Base-by-base conservation (phyloP, 805 yeast species). In the Metschnikowia amazonensis region DNA sequence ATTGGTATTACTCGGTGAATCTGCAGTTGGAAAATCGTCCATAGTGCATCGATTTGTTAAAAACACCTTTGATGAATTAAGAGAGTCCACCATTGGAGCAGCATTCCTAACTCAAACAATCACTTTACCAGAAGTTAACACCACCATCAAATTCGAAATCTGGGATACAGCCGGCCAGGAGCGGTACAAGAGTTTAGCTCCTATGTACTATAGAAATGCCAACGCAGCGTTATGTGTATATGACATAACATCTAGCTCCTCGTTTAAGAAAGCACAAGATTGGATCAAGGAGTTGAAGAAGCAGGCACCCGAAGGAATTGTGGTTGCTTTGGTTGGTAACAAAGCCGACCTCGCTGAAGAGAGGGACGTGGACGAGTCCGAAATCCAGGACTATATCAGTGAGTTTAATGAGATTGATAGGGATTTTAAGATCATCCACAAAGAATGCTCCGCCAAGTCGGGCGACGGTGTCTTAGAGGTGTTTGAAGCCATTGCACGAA, bases 131-230 rank as follows among this genome's bases (percentile, higher is more conserved):
- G 94, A 41, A 85, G 83, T 49, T 79, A 84, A 59, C 18, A 49
- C 58, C 29, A 86, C 94, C 7, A 87, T 92, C 60, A 92, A 94
- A 66, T 89, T 88, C 63, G 96, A 87, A 62, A 88, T 87, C 48
- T 87, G 96, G 95, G 98, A 90, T 64, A 90, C 98, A 11, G 98
- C 98, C 2, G 99, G 99, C 17, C 98, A 92, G 72, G 99, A 92
- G 65, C 72, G 99, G 52, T 92, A 92, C 72, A 97, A 97, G 13
- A 83, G 92, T 21, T 76, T 92, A 59, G 97, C 98, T 1, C 98
- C 98, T 24, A 85, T 92, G 94, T 92, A 92, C 68, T 92, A 92
- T 70, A 79, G 99, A 63, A 92, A 94, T 60, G 97, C 99, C 13
- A 97, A 90, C 64, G 95, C 96, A 23, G 98, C 98, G 0, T 72